A percentile compares a stretch with the other conserved stretches of the same genome.
phyloP scores from a whole-genome alignment of 257 asterid species.

The Hygrophila difformis region DNA sequence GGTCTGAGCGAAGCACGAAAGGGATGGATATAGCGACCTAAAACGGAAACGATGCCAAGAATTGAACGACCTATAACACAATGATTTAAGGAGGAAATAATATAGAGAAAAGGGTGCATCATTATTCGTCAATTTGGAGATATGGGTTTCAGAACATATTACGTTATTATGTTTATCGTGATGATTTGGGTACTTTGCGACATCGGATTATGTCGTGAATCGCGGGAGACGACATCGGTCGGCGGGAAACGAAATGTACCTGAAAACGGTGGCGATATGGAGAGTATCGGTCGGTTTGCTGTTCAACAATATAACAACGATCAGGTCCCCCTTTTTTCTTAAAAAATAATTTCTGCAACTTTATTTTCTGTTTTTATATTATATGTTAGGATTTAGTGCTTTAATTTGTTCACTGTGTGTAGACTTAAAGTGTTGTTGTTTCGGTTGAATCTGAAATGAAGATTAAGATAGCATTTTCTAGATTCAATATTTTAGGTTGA shows the following conservation, averaged over 20 bases:
- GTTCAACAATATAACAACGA: conserved; percentile 38
- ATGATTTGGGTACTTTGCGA: conserved; percentile 10
- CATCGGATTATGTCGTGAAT: conserved; percentile 17
- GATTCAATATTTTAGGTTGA: no score
- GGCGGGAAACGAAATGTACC: conserved; percentile 28
- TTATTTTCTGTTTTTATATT: not conserved
- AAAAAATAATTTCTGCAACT: no score
- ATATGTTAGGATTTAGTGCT: not conserved
- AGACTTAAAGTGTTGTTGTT: no score
- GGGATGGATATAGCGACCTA: not conserved
- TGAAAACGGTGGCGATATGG: conserved; percentile 27
- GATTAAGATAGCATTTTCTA: no score
- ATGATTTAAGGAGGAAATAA: not conserved
- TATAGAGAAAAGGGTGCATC: no score
- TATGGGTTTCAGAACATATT: conserved; percentile 4
- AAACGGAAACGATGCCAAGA: not conserved
- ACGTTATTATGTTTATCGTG: conserved; percentile 12
- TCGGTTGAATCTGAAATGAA: no score
- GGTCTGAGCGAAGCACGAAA: not conserved
- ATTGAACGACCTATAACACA: conserved; percentile 3
- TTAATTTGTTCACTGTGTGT: not conserved
- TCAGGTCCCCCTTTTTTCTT: conserved; percentile 19
- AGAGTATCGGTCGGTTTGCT: conserved; percentile 39
- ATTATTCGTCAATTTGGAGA: conserved; percentile 8
- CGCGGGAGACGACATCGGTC: conserved; percentile 19